Evolutionary conservation across 192 early-diverging fungal genomes (phyloP).

Genomic region (Allomyces macrogynus): DNA sequence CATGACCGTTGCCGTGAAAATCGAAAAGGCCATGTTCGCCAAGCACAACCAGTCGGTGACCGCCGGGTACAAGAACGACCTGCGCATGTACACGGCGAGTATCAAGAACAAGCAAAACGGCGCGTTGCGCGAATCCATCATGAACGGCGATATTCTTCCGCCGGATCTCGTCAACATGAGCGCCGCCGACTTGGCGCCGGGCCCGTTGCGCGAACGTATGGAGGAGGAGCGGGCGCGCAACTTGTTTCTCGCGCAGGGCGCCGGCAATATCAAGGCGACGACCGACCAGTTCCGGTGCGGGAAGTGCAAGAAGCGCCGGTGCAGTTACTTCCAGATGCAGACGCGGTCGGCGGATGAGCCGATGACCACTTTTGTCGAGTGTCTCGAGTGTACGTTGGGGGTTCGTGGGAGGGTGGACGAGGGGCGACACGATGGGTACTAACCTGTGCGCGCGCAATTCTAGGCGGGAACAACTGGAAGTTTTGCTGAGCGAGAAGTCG

Average conservation of each 20-base stretch:
- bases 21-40: slow-evolving; percentile 41
- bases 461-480: not conserved
- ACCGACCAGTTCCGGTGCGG: slow-evolving; percentile 90
- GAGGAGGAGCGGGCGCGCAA: slow-evolving; percentile 47
- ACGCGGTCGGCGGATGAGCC: slow-evolving; percentile 96
- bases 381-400: slow-evolving; percentile 35
- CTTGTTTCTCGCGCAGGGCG: slow-evolving; percentile 57
- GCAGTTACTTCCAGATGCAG: slow-evolving; percentile 89
- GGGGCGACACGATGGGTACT: too few species aligned
- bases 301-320: slow-evolving; percentile 69
- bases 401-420: too few species aligned
- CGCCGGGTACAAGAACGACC: slow-evolving; percentile 44
- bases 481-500: not conserved
- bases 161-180: slow-evolving; percentile 58
- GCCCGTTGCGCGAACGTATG: slow-evolving; percentile 51
- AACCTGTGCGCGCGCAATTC: too few species aligned
- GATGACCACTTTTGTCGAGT: slow-evolving; percentile 96
- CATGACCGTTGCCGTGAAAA: slow-evolving; percentile 2
- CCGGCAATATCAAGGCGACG: slow-evolving; percentile 47
- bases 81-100: slow-evolving; percentile 59
- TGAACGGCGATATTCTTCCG: slow-evolving; percentile 41
- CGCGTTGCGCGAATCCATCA: slow-evolving; percentile 40
- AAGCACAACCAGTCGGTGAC: slow-evolving; percentile 21
- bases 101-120: slow-evolving; percentile 62
- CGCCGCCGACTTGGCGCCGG: slow-evolving; percentile 80